Percentiles rank a stretch among this genome's conserved stretches.
These are phyloP conservation scores for Globisporangium splendens DNA, from an alignment of 352 stramenopile genomes.

Conservation along the genomic window DNA sequence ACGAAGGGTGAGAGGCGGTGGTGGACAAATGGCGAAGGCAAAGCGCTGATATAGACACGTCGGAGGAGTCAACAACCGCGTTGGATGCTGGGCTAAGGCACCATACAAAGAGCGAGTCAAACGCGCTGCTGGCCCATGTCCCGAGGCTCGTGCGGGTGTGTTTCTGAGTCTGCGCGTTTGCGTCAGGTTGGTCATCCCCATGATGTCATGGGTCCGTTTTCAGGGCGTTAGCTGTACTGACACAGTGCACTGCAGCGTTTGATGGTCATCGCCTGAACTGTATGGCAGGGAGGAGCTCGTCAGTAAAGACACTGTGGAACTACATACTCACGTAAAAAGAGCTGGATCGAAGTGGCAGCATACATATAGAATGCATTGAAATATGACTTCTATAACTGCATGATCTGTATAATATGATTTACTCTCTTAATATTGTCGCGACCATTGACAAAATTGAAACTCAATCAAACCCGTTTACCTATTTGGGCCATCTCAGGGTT, in stretches of 20 bases:
- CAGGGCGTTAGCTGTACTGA: background rate
- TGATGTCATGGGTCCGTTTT: conserved; percentile 14
- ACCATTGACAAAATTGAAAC: no score
- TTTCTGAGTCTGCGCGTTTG: conserved; percentile 1
- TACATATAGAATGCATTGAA: no score
- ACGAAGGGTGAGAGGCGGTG: background rate
- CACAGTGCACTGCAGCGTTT: background rate
- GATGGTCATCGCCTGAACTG: background rate
- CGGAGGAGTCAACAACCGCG: background rate
- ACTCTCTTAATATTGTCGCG: no score
- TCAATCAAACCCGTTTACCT: background rate
- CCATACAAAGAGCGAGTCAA: conserved; percentile 1
- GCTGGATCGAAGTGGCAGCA: no score
- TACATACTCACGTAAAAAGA: no score
- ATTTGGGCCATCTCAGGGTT: background rate
- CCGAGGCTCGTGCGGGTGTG: background rate
- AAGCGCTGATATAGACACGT: background rate
- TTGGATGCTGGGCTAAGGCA: background rate
- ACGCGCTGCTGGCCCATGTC: background rate
- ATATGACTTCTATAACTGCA: no score
- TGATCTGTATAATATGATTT: no score
- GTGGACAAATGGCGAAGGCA: background rate
- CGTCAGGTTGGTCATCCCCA: conserved; percentile 5
- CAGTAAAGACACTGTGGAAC: no score
- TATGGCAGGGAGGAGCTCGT: no score